A percentile compares a stretch with the other conserved stretches of the same genome.
Conservation (phyloP, 768 basidiomycete genomes). For the Termitomyces sp. region DNA sequence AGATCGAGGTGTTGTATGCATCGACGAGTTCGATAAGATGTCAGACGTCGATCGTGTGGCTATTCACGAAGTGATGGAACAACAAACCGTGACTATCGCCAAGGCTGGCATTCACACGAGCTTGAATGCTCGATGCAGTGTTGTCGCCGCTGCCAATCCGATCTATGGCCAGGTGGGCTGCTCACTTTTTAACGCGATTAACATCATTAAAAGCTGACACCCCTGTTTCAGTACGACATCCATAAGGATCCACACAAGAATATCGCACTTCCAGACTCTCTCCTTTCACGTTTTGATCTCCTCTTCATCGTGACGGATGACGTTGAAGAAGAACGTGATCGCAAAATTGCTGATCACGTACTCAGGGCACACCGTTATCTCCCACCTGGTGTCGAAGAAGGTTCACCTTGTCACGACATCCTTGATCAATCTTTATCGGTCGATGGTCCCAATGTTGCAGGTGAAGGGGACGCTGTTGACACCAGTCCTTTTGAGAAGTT, state of each 20-base stretch:
- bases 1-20: slow-evolving; percentile 97
- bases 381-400: slow-evolving; percentile 94
- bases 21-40: slow-evolving; percentile 98
- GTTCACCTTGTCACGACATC: slow-evolving; percentile 84
- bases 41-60: slow-evolving; percentile 97
- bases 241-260: slow-evolving; percentile 99
- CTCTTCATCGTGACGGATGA: slow-evolving; percentile 98
- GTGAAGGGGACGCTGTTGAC: slow-evolving; percentile 55
- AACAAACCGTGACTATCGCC: slow-evolving; percentile 98
- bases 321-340: slow-evolving; percentile 91
- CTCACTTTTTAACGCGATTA: background rate
- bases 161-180: slow-evolving; percentile 87
- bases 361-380: slow-evolving; percentile 96
- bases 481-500: slow-evolving; percentile 92
- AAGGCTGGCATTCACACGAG: slow-evolving; percentile 99
- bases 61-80: slow-evolving; percentile 99
- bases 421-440: slow-evolving; percentile 85
- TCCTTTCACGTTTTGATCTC: slow-evolving; percentile 97
- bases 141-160: slow-evolving; percentile 97
- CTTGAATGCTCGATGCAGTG: slow-evolving; percentile 95
- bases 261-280: slow-evolving; percentile 95
- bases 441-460: slow-evolving; percentile 62
- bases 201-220: background rate
- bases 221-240: slow-evolving; percentile 77
- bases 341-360: slow-evolving; percentile 95